Conservation (phyloP, 2,329 filamentous ascomycete species). For the Sporothrix dimorphospora region DNA sequence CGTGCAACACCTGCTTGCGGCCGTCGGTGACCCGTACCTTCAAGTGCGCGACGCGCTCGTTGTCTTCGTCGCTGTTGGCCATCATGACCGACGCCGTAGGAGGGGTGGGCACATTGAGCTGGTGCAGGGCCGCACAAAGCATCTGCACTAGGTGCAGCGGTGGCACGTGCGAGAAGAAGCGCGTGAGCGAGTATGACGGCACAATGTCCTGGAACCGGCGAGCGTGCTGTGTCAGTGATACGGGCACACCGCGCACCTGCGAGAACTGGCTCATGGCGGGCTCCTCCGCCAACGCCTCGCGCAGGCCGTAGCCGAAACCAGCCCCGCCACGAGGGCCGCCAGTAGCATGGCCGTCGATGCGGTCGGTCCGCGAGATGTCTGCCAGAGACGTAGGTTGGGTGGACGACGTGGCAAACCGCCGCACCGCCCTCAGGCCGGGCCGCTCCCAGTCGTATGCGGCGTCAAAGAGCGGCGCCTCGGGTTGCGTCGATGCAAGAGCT, state of each 20-base stretch:
- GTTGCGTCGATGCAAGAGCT: constrained; percentile 42
- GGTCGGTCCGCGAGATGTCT: constrained; percentile 45
- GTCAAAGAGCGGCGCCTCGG: constrained; percentile 74
- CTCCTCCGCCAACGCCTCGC: constrained; percentile 77
- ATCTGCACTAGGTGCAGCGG: constrained; percentile 76
- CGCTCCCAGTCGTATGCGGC: constrained; percentile 86
- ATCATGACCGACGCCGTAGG: constrained; percentile 48
- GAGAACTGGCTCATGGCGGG: constrained; percentile 88
- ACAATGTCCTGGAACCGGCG: constrained; percentile 89
- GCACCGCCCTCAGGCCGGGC: constrained; percentile 61
- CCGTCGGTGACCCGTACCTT: constrained; percentile 76
- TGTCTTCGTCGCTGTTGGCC: constrained; percentile 39
- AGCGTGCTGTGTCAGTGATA: constrained; percentile 86
- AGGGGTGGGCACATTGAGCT: constrained; percentile 74
- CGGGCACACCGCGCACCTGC: constrained; percentile 72
- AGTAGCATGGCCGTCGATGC: constrained; percentile 33
- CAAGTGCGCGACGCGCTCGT: constrained; percentile 63
- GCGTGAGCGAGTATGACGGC: constrained; percentile 81
- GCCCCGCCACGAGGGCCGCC: constrained; percentile 33
- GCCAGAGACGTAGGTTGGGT: constrained; percentile 52
- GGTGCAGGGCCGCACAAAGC: constrained; percentile 78
- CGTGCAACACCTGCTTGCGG: constrained; percentile 71
- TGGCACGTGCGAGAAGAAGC: constrained; percentile 86
- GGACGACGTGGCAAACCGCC: constrained; percentile 48
- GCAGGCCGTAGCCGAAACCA: constrained; percentile 33